These are phyloP conservation scores for Aspergillus glaucus DNA, from an alignment of 2,329 filamentous ascomycete genomes.

Conservation along the genomic window DNA sequence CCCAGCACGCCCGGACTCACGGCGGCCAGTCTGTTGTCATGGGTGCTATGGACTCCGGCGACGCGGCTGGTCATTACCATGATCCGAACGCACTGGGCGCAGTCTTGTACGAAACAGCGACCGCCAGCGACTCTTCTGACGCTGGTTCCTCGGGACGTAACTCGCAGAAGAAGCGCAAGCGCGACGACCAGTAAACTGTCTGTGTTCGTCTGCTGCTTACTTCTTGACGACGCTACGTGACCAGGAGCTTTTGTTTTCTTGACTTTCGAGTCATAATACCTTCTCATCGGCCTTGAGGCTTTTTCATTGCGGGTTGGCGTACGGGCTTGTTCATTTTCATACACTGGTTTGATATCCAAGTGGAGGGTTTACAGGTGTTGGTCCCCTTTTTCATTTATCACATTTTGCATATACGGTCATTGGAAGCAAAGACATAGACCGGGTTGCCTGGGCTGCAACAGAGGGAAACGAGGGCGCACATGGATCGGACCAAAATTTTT, in stretches of 20 bases:
- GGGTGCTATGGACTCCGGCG: conserved; percentile 71
- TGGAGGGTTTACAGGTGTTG: conserved; percentile 5
- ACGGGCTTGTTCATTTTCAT: conserved; percentile 18
- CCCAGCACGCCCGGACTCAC: conserved; percentile 91
- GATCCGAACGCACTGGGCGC: conserved; percentile 65
- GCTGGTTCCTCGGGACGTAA: conserved; percentile 39
- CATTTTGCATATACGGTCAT: conserved; percentile 3
- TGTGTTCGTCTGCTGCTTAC: conserved; percentile 8
- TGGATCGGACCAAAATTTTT: conserved; percentile 12
- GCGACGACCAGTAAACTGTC: conserved; percentile 44
- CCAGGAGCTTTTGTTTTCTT: conserved; percentile 30
- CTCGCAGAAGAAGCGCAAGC: conserved; percentile 71
- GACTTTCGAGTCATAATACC: conserved; percentile 12
- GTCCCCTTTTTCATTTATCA: conserved; percentile 4
- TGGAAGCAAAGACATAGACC: conserved; percentile 8
- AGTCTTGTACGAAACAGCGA: conserved; percentile 74
- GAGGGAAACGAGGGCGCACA: conserved; percentile 10
- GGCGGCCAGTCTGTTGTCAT: conserved; percentile 85
- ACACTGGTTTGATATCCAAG: conserved; percentile 16
- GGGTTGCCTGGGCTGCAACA: conserved; percentile 6
- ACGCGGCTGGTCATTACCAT: conserved; percentile 46
- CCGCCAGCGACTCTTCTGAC: conserved; percentile 49
- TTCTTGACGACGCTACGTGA: conserved; percentile 34
- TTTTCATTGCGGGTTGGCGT: conserved; percentile 29
- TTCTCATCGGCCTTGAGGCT: conserved; percentile 20